Base-by-base conservation (phyloP, 2,329 filamentous ascomycete species). In the Cladophialophora yegresii region DNA sequence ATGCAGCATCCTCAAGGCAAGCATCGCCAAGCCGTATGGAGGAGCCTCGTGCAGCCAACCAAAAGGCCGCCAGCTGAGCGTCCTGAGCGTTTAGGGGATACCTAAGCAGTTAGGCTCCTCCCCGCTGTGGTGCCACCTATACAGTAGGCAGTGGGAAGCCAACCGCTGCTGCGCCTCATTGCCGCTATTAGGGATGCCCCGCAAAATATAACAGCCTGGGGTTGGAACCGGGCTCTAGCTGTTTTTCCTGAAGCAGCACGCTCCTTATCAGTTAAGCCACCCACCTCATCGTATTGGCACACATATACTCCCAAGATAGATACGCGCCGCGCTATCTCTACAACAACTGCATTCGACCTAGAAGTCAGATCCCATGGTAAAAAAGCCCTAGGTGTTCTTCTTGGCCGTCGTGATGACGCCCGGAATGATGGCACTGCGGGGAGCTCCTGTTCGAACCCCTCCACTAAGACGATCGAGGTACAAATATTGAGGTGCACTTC, bases 401-500 rank as follows among this genome's bases (percentile, higher is more conserved):
- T 43, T 16, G 36, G 36, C 36, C 36, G 45, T 57, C 28, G 58
- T 61, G 61, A 66, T 54, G 62, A 53, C 51, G 36, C 49, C 49
- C 49, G 20, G 49, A 59, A 53, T 26, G 47, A 30, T 43, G 59
- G 30, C 59, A 43, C 63, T 66, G 66, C 66, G 63, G 66, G 63
- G 63, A 58, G 59, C 57, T 28, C 53, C 32, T 10, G 36, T 56
- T 54, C 13, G 28, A 43, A 20, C 65, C 55, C 63, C 63, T 67
- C 63, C 63, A 63, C 53, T 53, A 62, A 36, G 53, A 36, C 26
- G 28, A 32, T 28, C 26, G 30, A 50, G 47, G 63, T 58, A 63
- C 60, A 65, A 65, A 59, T 59, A 58, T 40, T 61, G 54, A 58
- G 33, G 62, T 61, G 59, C 61, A 65, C 49, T 58, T 65, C 63